Percentiles rank a stretch among this genome's conserved stretches.
These are phyloP conservation scores for Thielaviopsis musarum DNA, from an alignment of 2,329 filamentous ascomycete species.

Conservation along the genomic window DNA sequence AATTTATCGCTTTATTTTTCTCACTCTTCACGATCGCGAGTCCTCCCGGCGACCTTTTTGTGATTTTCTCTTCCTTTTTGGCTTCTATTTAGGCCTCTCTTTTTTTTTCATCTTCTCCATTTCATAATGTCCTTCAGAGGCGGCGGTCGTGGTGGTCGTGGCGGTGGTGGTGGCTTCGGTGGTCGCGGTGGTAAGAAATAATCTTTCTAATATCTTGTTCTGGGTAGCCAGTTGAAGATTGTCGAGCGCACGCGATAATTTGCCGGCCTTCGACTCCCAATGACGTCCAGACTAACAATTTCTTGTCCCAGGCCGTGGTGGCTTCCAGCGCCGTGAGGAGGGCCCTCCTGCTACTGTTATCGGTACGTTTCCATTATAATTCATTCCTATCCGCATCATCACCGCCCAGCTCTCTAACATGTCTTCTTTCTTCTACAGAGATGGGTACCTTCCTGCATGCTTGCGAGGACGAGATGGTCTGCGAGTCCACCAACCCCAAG, in stretches of 20 bases:
- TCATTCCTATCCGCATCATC: background rate
- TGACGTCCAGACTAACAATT: slow-evolving; percentile 1
- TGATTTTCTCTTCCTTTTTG: background rate
- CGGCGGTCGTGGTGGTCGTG: slow-evolving; percentile 20
- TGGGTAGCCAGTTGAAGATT: background rate
- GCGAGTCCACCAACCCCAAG: slow-evolving; percentile 87
- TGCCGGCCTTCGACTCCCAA: background rate
- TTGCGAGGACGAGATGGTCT: slow-evolving; percentile 95
- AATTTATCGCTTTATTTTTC: slow-evolving; percentile 6
- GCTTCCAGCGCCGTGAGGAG: slow-evolving; percentile 25
- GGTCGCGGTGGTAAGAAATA: slow-evolving; percentile 22
- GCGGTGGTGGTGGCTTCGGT: slow-evolving; percentile 21
- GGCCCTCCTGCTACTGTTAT: slow-evolving; percentile 23
- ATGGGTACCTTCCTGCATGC: slow-evolving; percentile 91
- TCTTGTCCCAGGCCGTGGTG: slow-evolving; percentile 18
- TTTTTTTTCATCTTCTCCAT: slow-evolving; percentile 1
- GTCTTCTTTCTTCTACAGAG: slow-evolving; percentile 31
- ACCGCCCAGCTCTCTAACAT: background rate
- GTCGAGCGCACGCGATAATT: background rate
- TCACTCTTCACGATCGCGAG: background rate
- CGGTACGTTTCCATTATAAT: slow-evolving; percentile 17
- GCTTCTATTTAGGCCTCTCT: background rate
- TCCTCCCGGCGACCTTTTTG: background rate
- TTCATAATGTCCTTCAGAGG: slow-evolving; percentile 24
- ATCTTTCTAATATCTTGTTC: slow-evolving; percentile 6